Evolutionary conservation across 768 basidiomycete species (phyloP), one percentile per base, ranked within the genome.

Genomic region (Lepiota brunneoincarnata): DNA sequence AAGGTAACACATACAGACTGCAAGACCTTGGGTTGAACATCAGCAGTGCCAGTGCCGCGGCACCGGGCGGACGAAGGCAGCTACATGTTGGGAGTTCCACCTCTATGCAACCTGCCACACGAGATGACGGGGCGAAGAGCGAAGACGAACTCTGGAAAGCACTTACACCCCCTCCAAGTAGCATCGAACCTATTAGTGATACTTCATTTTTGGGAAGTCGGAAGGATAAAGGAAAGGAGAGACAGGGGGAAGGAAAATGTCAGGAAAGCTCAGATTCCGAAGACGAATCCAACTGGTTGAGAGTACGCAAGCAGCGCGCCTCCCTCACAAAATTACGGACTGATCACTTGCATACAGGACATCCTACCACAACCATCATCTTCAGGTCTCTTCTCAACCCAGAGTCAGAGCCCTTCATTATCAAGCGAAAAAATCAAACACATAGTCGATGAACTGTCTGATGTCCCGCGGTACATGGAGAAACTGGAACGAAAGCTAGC

Each of bases 401-500:
- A 39, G n/a, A 12, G 5, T 21, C 31, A 31, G 31, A 31, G 26
- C 23, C 40, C 49, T 1, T 39, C 41, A 3, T 20, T 51, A 41
- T 35, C 41, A 6, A 37, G 36, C 1, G 44, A 54, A 23, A 45
- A 46, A 12, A 38, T 54, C 6, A 34, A 46, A 34, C 9, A 17
- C 14, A 11, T 50, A 10, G 9, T 50, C n/a, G 18, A 17, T 15
- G 12, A 18, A 15, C 18, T 54, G 7, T 39, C 44, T 5, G 36
- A 14, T 20, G 15, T 54, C 36, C 44, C 43, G 38, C 61, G 64
- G 7, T 70, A 74, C 45, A 63, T 79, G 38, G 55, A 55, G 31
- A 69, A 66, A 49, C 66, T 79, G 35, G 75, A 80, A 55, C 66
- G 72, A 35, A 71, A 70, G 51, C 56, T 65, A 9, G 58, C 59